A percentile compares a stretch with the other conserved stretches of the same genome.
Conservation (phyloP, 306 rosid species). For the Lotus japonicus region DNA sequence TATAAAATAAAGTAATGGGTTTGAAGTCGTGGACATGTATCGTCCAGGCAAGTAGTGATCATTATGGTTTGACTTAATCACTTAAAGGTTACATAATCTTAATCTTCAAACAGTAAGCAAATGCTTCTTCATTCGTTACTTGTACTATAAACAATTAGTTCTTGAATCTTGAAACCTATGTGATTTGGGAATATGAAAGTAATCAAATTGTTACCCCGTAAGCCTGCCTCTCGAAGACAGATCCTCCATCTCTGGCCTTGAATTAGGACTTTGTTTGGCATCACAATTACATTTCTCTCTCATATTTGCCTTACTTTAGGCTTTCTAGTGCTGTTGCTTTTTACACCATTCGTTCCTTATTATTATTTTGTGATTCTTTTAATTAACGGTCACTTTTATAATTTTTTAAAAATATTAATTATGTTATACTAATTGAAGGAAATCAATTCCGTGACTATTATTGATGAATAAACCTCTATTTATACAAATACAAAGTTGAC, state of each 20-base stretch:
- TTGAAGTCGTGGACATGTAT: slow-evolving; percentile 41
- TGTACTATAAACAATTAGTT: slow-evolving; percentile 12
- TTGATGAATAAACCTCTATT: too few relatives aligned
- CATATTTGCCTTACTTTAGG: not conserved
- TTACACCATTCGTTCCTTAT: too few relatives aligned
- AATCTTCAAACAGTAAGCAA: slow-evolving; percentile 28
- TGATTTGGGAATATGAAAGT: slow-evolving; percentile 24
- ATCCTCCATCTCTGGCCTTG: slow-evolving; percentile 42
- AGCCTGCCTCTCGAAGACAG: slow-evolving; percentile 38
- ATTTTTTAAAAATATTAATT: too few relatives aligned
- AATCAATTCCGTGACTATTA: too few relatives aligned
- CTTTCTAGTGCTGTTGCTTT: not conserved
- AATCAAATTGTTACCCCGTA: slow-evolving; percentile 25
- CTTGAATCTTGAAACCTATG: slow-evolving; percentile 4
- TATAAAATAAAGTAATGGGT: not conserved
- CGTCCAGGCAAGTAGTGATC: slow-evolving; percentile 36
- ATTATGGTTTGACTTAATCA: slow-evolving; percentile 49
- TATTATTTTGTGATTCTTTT: too few relatives aligned
- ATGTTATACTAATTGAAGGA: too few relatives aligned
- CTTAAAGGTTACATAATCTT: slow-evolving; percentile 4
- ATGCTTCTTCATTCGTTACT: slow-evolving; percentile 26
- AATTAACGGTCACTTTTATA: too few relatives aligned
- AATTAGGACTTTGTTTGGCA: slow-evolving; percentile 50
- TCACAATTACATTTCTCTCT: slow-evolving; percentile 7
- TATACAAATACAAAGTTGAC: too few relatives aligned